phyloP scores from a whole-genome alignment of 2,329 filamentous ascomycete genomes.

The Aspergillus sp. region DNA sequence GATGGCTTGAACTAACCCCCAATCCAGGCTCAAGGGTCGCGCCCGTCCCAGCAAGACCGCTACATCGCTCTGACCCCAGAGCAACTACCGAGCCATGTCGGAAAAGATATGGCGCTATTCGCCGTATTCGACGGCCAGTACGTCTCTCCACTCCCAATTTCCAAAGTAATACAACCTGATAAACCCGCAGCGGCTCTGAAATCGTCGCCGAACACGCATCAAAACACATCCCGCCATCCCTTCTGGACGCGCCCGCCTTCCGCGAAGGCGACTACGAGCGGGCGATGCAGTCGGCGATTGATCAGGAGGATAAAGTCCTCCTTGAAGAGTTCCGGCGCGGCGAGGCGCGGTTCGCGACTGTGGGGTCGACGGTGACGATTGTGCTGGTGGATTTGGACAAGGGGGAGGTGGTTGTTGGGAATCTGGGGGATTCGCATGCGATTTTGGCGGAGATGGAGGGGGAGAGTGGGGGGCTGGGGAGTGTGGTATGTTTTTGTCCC shows the following conservation, averaged over 20 bases:
- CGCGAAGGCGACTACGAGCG: slow-evolving; percentile 2
- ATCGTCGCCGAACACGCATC: slow-evolving; percentile 11
- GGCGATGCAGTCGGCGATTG: slow-evolving; percentile 10
- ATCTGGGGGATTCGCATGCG: slow-evolving; percentile 19
- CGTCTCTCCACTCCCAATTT: too few species aligned
- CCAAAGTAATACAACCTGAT: neutral
- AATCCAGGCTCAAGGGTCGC: slow-evolving; percentile 13
- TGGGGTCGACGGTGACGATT: slow-evolving; percentile 13
- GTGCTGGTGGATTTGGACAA: slow-evolving; percentile 9
- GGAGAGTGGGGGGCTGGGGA: neutral
- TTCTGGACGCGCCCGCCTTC: neutral
- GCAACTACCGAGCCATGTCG: neutral
- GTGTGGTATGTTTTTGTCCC: neutral
- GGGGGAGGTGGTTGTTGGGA: slow-evolving; percentile 15
- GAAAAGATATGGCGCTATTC: slow-evolving; percentile 9
- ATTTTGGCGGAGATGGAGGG: slow-evolving; percentile 2
- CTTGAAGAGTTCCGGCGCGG: slow-evolving; percentile 9
- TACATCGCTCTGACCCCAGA: slow-evolving; percentile 7
- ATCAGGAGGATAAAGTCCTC: slow-evolving; percentile 6
- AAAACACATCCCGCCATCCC: neutral
- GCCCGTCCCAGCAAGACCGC: slow-evolving; percentile 16
- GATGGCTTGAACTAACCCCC: neutral
- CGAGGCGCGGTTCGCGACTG: slow-evolving; percentile 8
- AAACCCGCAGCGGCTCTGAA: slow-evolving; percentile 3
- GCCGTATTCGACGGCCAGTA: slow-evolving; percentile 20